phyloP scores from a whole-genome alignment of 345 rosid species.

The Noccaea caerulescens region DNA sequence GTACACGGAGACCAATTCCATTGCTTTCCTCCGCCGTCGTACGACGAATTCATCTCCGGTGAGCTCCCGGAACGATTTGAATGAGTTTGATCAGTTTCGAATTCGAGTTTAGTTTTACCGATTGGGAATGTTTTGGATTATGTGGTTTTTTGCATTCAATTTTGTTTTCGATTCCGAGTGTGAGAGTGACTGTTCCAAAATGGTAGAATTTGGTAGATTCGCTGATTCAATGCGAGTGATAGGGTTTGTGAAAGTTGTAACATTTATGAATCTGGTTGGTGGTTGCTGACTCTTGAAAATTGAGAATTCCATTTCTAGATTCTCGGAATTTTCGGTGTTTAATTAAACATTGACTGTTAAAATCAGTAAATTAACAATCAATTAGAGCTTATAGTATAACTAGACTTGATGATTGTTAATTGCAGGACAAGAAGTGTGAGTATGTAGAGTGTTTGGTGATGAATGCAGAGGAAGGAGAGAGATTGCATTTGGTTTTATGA shows the following conservation, averaged over 20 bases:
- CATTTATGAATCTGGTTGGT: neutral
- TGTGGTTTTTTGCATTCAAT: neutral
- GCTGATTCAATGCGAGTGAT: neutral
- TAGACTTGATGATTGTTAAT: neutral
- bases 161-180: too few species aligned
- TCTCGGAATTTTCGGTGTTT: neutral
- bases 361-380: too few species aligned
- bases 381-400: neutral
- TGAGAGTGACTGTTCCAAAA: neutral
- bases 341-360: too few species aligned
- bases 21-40: conserved; percentile 22
- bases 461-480: too few species aligned
- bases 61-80: neutral
- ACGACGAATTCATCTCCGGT: neutral
- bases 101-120: neutral
- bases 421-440: neutral
- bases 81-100: neutral
- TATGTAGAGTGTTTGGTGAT: too few species aligned
- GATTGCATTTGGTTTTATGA: neutral
- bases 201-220: neutral
- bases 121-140: neutral
- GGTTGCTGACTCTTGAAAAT: neutral
- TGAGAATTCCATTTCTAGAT: neutral
- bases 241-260: neutral
- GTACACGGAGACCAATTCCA: neutral